Evolutionary conservation across 306 rosid genomes (phyloP), one percentile per base, ranked within the genome.

Genomic region (Trifolium pratense): DNA sequence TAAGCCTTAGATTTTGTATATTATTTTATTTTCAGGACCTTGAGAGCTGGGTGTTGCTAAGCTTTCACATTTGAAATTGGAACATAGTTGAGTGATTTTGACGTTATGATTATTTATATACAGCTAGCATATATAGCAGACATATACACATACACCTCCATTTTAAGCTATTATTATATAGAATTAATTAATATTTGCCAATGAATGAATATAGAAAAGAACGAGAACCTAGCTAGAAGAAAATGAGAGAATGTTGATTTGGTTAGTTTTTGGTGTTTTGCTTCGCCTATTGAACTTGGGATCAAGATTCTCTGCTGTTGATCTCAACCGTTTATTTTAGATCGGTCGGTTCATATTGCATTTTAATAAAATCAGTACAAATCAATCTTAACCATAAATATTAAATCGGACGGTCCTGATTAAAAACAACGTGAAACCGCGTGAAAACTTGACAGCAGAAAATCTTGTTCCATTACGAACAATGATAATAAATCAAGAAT

Each of bases 1-100:
- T 73, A 83, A 45, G 84, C 66, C 69, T 58, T 58, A 61, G 87
- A 85, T 84, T 74, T 37, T 77, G 10, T 66, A 29, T 29, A 29
- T 29, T 29, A 73, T 65, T 76, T 61, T 72, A 16, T 11, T 68
- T 31, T 51, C 37, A 39, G 80, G 80, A 34, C 82, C 63, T 67
- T 48, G 29, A 57, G 75, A 59, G 75, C 11, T 20, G 49, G 59
- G 40, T 53, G 70, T 59, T 73, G 75, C 58, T 66, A 74, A 46
- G 70, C 21, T 15, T 15, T 64, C 16, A 63, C 36, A 29, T 46
- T 61, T 68, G 18, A 45, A 68, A 68, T 45, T 76, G 80, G 55
- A 74, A 78, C 37, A 71, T 53, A 55, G 60, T 52, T 14, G 39
- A 71, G 32, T 70, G 81, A 80, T 53, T 63, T 70, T 66, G 83